Conservation (phyloP, 2,329 filamentous ascomycete genomes). For the Pseudocercospora macadamiae region DNA sequence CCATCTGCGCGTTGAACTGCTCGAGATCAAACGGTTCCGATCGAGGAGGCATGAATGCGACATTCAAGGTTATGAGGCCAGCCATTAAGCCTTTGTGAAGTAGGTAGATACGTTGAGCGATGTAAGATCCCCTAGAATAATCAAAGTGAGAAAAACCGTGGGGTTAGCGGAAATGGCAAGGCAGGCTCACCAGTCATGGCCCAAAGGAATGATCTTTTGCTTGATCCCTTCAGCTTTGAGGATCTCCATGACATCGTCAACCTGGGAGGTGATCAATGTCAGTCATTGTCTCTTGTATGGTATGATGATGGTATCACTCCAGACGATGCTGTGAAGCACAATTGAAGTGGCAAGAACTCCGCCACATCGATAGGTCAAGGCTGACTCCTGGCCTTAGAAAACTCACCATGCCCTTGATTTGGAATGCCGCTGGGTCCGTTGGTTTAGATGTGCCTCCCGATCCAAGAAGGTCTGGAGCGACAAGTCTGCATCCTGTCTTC, state of each 20-base stretch:
- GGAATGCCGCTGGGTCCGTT: constrained; percentile 42
- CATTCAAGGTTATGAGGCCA: constrained; percentile 49
- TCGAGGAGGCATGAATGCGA: constrained; percentile 46
- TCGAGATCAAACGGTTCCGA: constrained; percentile 44
- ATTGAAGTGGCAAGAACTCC: too few species aligned
- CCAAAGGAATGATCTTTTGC: constrained; percentile 28
- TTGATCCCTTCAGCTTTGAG: constrained; percentile 42
- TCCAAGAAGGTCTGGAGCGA: constrained; percentile 45
- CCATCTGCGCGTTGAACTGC: constrained; percentile 36
- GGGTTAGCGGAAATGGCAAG: neutral
- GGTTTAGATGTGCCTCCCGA: constrained; percentile 48
- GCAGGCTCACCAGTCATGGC: constrained; percentile 23
- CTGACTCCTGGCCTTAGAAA: too few species aligned
- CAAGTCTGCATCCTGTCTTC: constrained; percentile 44
- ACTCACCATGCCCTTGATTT: constrained; percentile 40
- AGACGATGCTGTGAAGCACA: too few species aligned
- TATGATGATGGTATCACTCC: too few species aligned
- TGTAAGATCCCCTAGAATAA: constrained; percentile 39
- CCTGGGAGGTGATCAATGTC: too few species aligned
- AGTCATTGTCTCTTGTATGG: too few species aligned
- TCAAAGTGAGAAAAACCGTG: too few species aligned
- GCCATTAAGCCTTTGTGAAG: constrained; percentile 44
- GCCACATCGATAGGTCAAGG: too few species aligned
- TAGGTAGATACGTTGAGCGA: constrained; percentile 49
- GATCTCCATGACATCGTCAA: constrained; percentile 46